Conservation (phyloP, 345 rosid species). For the Acer yangbiense region DNA sequence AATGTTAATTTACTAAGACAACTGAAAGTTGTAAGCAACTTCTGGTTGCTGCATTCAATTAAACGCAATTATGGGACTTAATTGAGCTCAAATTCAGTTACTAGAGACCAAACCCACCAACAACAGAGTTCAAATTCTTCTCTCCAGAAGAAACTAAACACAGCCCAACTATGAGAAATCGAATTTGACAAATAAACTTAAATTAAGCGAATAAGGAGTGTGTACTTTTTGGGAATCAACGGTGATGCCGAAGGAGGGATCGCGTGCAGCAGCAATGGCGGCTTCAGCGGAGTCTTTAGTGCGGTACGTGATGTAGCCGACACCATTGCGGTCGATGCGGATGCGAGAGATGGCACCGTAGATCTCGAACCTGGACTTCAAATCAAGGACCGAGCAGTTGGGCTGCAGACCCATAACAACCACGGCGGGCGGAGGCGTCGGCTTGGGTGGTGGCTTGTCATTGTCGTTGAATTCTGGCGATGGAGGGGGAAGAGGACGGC, state of each 20-base stretch:
- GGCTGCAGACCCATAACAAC: slow-evolving; percentile 57
- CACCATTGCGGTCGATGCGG: slow-evolving; percentile 68
- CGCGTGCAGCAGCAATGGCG: slow-evolving; percentile 75
- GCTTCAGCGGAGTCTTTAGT: slow-evolving; percentile 75
- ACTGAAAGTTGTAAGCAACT: background rate
- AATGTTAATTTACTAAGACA: background rate
- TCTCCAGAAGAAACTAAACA: background rate
- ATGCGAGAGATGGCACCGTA: slow-evolving; percentile 86
- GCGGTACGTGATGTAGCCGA: slow-evolving; percentile 64
- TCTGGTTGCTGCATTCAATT: background rate
- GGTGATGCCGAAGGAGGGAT: slow-evolving; percentile 66
- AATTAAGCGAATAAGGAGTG: background rate
- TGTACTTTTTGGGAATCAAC: slow-evolving; percentile 57
- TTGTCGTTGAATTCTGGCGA: slow-evolving; percentile 21
- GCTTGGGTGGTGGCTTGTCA: slow-evolving; percentile 44
- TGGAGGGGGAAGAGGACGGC: slow-evolving; percentile 52
- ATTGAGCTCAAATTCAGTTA: background rate
- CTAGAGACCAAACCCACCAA: background rate
- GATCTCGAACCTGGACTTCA: slow-evolving; percentile 92
- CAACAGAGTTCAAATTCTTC: background rate
- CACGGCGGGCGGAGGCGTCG: slow-evolving; percentile 63
- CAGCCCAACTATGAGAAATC: background rate
- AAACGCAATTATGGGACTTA: background rate
- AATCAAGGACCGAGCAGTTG: slow-evolving; percentile 81
- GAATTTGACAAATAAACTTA: too few species aligned